phyloP scores from a whole-genome alignment of 306 rosid species.

The Bauhinia variegata region DNA sequence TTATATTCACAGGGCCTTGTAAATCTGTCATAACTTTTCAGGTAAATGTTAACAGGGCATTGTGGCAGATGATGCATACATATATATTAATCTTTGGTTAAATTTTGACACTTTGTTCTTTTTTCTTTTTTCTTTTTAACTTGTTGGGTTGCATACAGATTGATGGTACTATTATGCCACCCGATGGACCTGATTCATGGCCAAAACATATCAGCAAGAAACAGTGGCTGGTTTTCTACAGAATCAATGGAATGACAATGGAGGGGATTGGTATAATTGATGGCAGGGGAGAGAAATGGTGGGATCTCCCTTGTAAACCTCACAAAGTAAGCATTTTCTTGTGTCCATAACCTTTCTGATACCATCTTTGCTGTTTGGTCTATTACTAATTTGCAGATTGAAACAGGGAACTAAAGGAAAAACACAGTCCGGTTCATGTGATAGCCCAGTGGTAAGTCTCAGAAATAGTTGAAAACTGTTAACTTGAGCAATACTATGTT shows the following conservation, averaged over 20 bases:
- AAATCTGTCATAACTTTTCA: slow-evolving; percentile 25
- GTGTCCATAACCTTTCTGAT: background rate
- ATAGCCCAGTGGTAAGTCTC: slow-evolving; percentile 65
- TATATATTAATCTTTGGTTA: background rate
- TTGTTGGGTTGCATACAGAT: slow-evolving; percentile 38
- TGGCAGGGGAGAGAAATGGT: slow-evolving; percentile 77
- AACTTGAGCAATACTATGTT: too few species aligned
- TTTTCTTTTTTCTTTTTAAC: background rate
- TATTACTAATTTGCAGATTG: slow-evolving; percentile 20
- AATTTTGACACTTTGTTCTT: background rate
- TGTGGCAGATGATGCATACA: background rate
- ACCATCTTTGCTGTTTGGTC: background rate
- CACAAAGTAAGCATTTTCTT: slow-evolving; percentile 43
- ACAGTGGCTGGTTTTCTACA: slow-evolving; percentile 67
- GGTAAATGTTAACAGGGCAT: slow-evolving; percentile 23
- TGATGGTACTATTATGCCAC: slow-evolving; percentile 59
- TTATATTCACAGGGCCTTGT: slow-evolving; percentile 55
- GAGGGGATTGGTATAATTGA: slow-evolving; percentile 58
- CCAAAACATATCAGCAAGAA: slow-evolving; percentile 38
- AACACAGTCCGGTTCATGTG: slow-evolving; percentile 48
- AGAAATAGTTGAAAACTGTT: background rate
- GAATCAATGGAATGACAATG: slow-evolving; percentile 54
- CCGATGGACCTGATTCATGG: slow-evolving; percentile 72
- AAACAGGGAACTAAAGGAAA: slow-evolving; percentile 47
- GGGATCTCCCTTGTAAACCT: slow-evolving; percentile 71